These are phyloP conservation scores for Populus nigra DNA, from an alignment of 345 rosid species.

Conservation along the genomic window DNA sequence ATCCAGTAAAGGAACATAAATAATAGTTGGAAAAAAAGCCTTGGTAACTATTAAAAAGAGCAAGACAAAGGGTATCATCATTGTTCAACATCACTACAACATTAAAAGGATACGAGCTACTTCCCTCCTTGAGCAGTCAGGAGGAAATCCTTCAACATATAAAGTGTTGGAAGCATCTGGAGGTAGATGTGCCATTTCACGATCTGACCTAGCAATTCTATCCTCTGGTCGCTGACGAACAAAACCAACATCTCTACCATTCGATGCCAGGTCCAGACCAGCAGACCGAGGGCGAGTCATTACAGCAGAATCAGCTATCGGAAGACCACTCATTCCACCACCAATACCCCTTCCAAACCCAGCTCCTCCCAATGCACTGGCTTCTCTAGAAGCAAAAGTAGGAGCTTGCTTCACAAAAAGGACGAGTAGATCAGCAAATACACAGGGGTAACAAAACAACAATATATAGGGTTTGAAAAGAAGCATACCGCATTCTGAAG, in stretches of 20 bases:
- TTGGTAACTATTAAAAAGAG: neutral
- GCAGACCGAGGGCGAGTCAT: conserved; percentile 40
- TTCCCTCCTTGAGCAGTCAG: conserved; percentile 69
- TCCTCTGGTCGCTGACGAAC: conserved; percentile 34
- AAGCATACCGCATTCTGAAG: conserved; percentile 55
- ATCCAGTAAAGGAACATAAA: conserved; percentile 34
- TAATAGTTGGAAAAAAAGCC: neutral
- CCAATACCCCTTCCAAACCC: conserved; percentile 42
- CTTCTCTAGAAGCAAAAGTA: conserved; percentile 58
- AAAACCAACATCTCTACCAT: conserved; percentile 46
- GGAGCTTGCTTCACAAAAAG: conserved; percentile 57
- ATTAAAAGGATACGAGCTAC: conserved; percentile 79
- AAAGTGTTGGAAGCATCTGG: conserved; percentile 76
- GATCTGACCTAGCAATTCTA: conserved; percentile 37
- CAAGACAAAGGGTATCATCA: neutral
- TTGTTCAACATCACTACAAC: neutral
- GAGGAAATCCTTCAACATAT: conserved; percentile 81
- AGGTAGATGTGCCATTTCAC: conserved; percentile 53
- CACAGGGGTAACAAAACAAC: neutral
- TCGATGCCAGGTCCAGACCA: conserved; percentile 46
- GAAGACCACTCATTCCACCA: conserved; percentile 36
- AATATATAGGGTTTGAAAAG: neutral
- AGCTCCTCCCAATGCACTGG: conserved; percentile 37
- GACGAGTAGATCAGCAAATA: conserved; percentile 21
- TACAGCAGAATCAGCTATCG: conserved; percentile 44